Base-by-base conservation (phyloP, 805 yeast species). In the Saturnispora saitoi region DNA sequence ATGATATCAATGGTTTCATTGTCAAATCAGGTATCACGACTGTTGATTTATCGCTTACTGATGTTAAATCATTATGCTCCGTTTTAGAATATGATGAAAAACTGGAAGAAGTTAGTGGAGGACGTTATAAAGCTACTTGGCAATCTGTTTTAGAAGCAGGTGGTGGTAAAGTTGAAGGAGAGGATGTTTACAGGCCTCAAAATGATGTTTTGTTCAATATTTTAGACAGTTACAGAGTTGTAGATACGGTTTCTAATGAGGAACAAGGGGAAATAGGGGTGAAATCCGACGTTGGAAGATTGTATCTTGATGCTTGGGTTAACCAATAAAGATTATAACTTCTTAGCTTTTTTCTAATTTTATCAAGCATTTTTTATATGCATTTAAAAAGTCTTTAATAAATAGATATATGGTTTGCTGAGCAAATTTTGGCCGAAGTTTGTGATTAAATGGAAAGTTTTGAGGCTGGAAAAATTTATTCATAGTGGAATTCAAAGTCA, bases 41-140 rank as follows among this genome's bases (percentile, higher is more conserved):
- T 32, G 90, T 88, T 19, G 96, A 90, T 46, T 73, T 93, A 51
- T 78, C 80, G 3, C 70, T 77, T 19, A 71, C 76, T 32, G 95
- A 93, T 62, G 81, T 93, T 43, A 72, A 89, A 49, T 72, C 95
- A 0, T 69, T 93, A 20, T 88, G 97, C 63, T 95, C 89, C 54
- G 97, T 93, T 14, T 68, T 93, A 42, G 80, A 84, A 1, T 87
- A 75, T 64, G 99, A 93, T 59, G 96, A 89, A 58, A 85, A 82
- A 63, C 62, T 93, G 45, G 97, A 89, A 60, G 70, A 73, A 48
- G 70, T 80, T 3, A 72, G 73, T 38, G 81, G 70, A 3, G 77
- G 81, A 54, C 75, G 80, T 40, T 91, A 83, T 65, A 78, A 76
- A 57, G 93, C 95, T 0, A 84, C 96, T 1, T 82, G 91, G 80